These are phyloP conservation scores for Yarrowia sp. DNA, from an alignment of 805 yeast genomes.

Conservation along the genomic window DNA sequence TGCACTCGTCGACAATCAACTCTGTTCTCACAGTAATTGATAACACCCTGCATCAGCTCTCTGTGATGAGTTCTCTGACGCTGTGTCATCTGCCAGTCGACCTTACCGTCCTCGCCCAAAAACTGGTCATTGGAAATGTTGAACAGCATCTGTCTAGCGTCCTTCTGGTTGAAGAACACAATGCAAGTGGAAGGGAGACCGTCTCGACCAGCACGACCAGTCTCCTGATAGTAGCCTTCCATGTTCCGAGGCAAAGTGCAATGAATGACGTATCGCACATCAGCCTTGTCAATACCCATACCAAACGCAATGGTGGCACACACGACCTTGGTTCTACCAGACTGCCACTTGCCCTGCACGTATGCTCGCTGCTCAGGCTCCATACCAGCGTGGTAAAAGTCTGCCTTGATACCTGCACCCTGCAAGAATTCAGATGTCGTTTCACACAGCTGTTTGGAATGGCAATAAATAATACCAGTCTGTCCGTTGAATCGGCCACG, in stretches of 20 bases:
- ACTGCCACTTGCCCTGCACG: constrained; percentile 87
- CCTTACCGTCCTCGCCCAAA: constrained; percentile 13
- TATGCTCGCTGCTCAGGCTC: constrained; percentile 69
- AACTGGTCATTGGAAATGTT: constrained; percentile 78
- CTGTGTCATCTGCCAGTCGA: constrained; percentile 53
- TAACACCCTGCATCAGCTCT: constrained; percentile 78
- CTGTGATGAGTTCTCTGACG: constrained; percentile 77
- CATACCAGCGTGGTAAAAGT: constrained; percentile 96
- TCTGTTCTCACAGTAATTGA: constrained; percentile 88
- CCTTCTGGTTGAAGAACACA: constrained; percentile 79
- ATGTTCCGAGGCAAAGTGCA: constrained; percentile 84
- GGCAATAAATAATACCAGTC: constrained; percentile 93
- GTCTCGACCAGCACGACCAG: constrained; percentile 98
- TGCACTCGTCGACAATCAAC: constrained; percentile 91
- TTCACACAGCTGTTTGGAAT: constrained; percentile 88
- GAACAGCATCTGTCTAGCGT: constrained; percentile 75
- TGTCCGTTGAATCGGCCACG: constrained; percentile 58
- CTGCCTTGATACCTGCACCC: constrained; percentile 67
- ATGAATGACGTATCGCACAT: constrained; percentile 91
- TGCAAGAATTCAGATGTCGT: constrained; percentile 69
- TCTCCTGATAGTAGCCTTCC: constrained; percentile 97
- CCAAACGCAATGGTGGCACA: constrained; percentile 99
- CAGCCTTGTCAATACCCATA: constrained; percentile 98
- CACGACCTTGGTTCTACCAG: constrained; percentile 70
- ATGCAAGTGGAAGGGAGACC: constrained; percentile 83